Conservation (phyloP, 148 eudicot genomes). For the Selenicereus undatus region DNA sequence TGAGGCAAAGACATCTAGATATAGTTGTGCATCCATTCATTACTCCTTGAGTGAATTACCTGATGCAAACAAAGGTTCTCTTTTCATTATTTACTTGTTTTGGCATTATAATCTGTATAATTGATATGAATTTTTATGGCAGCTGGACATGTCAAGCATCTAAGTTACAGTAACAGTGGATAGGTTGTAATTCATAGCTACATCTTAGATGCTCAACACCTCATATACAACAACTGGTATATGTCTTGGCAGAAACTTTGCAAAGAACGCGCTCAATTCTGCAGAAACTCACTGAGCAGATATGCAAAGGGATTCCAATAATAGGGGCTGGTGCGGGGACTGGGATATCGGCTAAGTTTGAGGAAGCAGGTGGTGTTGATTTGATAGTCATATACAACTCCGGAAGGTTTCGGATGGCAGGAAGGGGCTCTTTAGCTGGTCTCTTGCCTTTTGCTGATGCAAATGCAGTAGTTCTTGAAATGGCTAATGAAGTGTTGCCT, state of each 20-base stretch:
- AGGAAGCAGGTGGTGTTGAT: conserved; percentile 97
- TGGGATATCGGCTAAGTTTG: conserved; percentile 98
- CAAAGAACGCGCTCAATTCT: conserved; percentile 52
- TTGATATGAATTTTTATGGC: background rate
- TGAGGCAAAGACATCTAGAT: conserved; percentile 19
- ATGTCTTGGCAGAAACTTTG: conserved; percentile 55
- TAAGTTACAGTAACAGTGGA: background rate
- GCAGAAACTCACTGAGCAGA: conserved; percentile 65
- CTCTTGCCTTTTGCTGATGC: conserved; percentile 96
- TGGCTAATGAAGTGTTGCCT: conserved; percentile 98
- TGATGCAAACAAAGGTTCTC: conserved; percentile 81
- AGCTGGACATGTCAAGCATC: background rate
- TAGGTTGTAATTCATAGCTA: background rate
- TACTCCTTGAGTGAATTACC: conserved; percentile 70
- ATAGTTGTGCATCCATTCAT: conserved; percentile 26
- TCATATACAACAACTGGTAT: background rate
- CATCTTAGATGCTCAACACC: background rate
- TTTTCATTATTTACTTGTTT: conserved; percentile 7
- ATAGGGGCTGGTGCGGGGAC: conserved; percentile 99
- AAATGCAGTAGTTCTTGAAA: conserved; percentile 92
- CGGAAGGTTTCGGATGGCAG: conserved; percentile 98
- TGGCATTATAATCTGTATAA: background rate
- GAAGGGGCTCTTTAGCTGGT: conserved; percentile 97
- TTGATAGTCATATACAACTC: conserved; percentile 87
- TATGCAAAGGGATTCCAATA: conserved; percentile 70